Evolutionary conservation across 805 yeast genomes (phyloP).

Genomic region (Pichia phayaonensis): DNA sequence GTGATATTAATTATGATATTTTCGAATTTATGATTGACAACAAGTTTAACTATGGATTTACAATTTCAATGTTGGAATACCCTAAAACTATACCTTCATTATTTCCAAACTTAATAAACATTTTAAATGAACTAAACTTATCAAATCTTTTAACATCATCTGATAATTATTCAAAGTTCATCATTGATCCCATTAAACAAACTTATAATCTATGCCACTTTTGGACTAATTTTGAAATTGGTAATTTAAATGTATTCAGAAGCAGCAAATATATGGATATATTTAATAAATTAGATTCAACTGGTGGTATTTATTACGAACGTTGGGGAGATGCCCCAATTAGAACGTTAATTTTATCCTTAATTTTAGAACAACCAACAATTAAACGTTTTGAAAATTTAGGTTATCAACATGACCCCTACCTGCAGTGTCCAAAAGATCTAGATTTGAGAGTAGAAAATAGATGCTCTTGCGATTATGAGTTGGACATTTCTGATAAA

Average conservation of each 20-base stretch:
- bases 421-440: constrained; percentile 70
- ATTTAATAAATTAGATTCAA: constrained; percentile 60
- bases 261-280: constrained; percentile 54
- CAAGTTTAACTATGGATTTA: constrained; percentile 62
- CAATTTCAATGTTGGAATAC: constrained; percentile 68
- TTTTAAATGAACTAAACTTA: constrained; percentile 30
- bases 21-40: constrained; percentile 68
- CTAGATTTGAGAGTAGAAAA: constrained; percentile 41
- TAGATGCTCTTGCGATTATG: constrained; percentile 66
- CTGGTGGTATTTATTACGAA: constrained; percentile 86
- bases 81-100: constrained; percentile 54
- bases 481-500: constrained; percentile 60
- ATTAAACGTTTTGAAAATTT: constrained; percentile 71
- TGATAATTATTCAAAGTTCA: constrained; percentile 47
- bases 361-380: constrained; percentile 58
- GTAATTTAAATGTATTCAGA: constrained; percentile 64
- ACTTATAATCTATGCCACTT: constrained; percentile 75
- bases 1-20: constrained; percentile 70
- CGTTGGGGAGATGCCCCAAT: constrained; percentile 94
- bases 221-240: constrained; percentile 87
- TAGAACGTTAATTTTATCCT: constrained; percentile 59
- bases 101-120: constrained; percentile 31
- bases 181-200: constrained; percentile 50
- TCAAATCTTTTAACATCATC: constrained; percentile 30
- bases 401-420: constrained; percentile 77